Evolutionary conservation across 1,284 basidiomycete species (phyloP), one percentile per base, ranked within the genome.

Genomic region (Tilletia walkeri): DNA sequence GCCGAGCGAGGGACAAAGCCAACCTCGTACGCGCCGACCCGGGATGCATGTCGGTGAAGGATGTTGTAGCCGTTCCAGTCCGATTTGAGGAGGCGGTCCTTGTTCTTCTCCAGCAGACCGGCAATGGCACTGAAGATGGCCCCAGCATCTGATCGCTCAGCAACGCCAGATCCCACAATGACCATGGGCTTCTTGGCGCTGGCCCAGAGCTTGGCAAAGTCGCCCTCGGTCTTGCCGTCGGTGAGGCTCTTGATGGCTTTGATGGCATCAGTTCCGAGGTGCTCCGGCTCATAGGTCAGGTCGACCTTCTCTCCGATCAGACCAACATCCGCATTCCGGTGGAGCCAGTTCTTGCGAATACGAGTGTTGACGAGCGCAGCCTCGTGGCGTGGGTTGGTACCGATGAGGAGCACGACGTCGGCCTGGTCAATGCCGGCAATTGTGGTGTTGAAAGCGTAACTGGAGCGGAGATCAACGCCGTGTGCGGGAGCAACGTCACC

Each of bases 61-160:
- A 96, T 87, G 82, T 90, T 94, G 87, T 94, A 93, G 2, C 96
- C 95, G 80, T 94, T 96, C 95, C 95, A 99, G 79, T 96, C 92
- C 16, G 90, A 89, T 3, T 91, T 94, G 63, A 96, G 80, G 68
- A 98, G 88, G 16, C 68, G 61, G 72, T 86, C 89, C 73, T 79
- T 77, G 78, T 83, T 78, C 82, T 87, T 85, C 84, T 93, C 89
- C 38, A 94, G 91, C 79, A 90, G 92, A 83, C 91, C 90, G 48
- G 92, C 88, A 2, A 98, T 87, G 12, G 89, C 88, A 75, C 91
- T 90, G 81, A 92, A 91, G 36, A 91, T 89, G 6, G 89, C 91
- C 71, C 89, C 88, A 49, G 92, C 93, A 84, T 95, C 94, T 41
- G 90, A 86, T 84, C 95, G 93, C 85, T 98, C 95, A 5, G 88